Conservation (phyloP, 768 basidiomycete species). For the Mycena latifolia region DNA sequence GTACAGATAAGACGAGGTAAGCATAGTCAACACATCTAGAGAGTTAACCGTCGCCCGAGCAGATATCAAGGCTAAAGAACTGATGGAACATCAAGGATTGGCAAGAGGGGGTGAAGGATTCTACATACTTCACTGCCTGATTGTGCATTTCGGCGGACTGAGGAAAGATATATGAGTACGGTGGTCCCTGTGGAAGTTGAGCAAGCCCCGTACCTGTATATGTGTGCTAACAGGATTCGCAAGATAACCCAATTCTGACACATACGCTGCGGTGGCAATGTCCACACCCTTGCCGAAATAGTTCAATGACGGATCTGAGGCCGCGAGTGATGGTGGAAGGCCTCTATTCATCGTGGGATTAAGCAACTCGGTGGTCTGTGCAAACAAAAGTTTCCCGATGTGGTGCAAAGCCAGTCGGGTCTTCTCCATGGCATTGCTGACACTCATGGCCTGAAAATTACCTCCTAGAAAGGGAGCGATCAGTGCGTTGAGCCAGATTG, state of each 20-base stretch:
- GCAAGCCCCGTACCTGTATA: conserved; percentile 54
- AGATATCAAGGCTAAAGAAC: conserved; percentile 60
- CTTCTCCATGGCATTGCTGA: conserved; percentile 89
- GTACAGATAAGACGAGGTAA: conserved; percentile 83
- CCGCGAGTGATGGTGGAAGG: conserved; percentile 79
- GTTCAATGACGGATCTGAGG: conserved; percentile 80
- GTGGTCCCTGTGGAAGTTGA: not conserved
- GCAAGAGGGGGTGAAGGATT: not conserved
- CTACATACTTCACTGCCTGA: conserved; percentile 81
- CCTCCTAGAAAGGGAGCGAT: conserved; percentile 57
- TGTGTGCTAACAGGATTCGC: conserved; percentile 85
- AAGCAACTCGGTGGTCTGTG: conserved; percentile 79
- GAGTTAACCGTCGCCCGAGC: conserved; percentile 84
- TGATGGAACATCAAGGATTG: not conserved
- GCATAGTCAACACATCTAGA: conserved; percentile 80
- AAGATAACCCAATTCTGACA: conserved; percentile 81
- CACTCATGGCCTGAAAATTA: conserved; percentile 89
- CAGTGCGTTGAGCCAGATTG: not conserved
- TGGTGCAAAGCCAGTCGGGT: conserved; percentile 79
- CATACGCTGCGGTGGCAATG: conserved; percentile 86
- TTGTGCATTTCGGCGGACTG: conserved; percentile 88
- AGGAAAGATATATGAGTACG: not conserved
- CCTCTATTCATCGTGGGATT: conserved; percentile 88
- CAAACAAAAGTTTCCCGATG: conserved; percentile 78
- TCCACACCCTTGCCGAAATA: conserved; percentile 86